Base-by-base conservation (phyloP, 768 basidiomycete genomes). In the Pilatotrama ljubarskyi region DNA sequence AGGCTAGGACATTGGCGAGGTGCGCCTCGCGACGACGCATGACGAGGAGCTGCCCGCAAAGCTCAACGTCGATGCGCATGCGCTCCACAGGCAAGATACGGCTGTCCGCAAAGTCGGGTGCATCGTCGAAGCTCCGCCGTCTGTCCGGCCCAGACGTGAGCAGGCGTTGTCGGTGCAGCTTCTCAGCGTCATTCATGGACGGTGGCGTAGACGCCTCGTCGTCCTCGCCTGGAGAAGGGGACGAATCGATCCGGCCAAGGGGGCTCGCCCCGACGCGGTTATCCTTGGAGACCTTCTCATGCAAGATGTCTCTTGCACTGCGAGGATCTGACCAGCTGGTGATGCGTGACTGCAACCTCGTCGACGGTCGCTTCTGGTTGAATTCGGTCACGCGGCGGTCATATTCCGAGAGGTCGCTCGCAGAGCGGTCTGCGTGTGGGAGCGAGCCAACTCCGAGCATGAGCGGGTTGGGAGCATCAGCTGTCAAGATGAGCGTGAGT, bases 11-110 rank as follows among this genome's bases (percentile, higher is more conserved):
- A 67, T 88, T 87, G 54, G 75, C 76, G 36, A 93, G 75, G 70
- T 92, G 90, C 58, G 78, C 76, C 68, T 87, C 85, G 66, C 90
- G 79, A 42, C 90, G 76, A 35, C 75, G 76, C 84, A 91, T 83
- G 64, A 87, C 80, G 20, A 93, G 76, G 47, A 89, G 70, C 68
- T 92, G 87, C 4, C 87, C 88, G 67, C 87, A 87, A 15, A 93
- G 77, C 66, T 88, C 89, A 37, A 91, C 91, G 66, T 93, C 91
- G 41, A 90, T 83, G 50, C 80, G 82, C 88, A 93, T 89, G 66
- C 82, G 77, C 55, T 91, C 87, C 7, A 79, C 61, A 2, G 80
- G 78, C 42, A 90, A 70, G 11, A 86, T 74, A 36, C 75, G 75
- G 59, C 80, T 69, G 48, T 75, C 75, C 38, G 73, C 75, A 62